Base-by-base conservation (phyloP, 1,284 basidiomycete genomes). In the Rhodotorula sp. region DNA sequence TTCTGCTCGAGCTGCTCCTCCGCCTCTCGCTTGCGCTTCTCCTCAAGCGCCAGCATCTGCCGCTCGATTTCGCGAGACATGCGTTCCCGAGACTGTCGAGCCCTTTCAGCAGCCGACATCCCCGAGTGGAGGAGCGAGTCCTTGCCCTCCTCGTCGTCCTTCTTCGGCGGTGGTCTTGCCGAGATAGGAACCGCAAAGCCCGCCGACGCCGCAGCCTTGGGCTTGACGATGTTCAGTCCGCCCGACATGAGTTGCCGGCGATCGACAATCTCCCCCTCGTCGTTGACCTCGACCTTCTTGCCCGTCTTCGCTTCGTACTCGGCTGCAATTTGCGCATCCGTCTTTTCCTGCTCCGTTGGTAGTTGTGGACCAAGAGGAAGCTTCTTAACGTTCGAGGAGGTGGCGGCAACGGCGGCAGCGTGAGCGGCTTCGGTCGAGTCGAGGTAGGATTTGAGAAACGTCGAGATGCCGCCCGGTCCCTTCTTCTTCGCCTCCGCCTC, bases 211-310 rank as follows among this genome's bases (percentile, higher is more conserved):
- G 65, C 18, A 37, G 50, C 51, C 51, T 69, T 73, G 18, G 67
- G 68, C 55, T 72, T 75, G 26, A 82, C 81, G 56, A 97, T 85
- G 79, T 99, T 99, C 68, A 99, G 83, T 4, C 96, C 96, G 7
- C 92, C 93, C 46, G 88, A 87, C 52, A 99, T 84, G 15, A 99
- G 83, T 55, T 95, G 90, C 65, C 94, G 89, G 78, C 95, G 94
- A 83, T 99, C 95, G 60, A 99, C 90, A 60, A 99, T 92, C 80
- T 96, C 90, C 77, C 94, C 94, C 76, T 98, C 94, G 79, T 99
- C 96, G 80, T 99, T 99, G 60, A 98, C 83, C 80, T 97, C 94
- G 52, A 99, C 89, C n/a, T 88, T 84, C 79, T 91, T 89, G 26
- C 94, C 94, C 75, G 89, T 84, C 60, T 85, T 86, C 68, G 84